Percentiles rank a stretch among this genome's conserved stretches.
These are phyloP conservation scores for Ceratocystis colombiana DNA, from an alignment of 2,329 filamentous ascomycete genomes.

Conservation along the genomic window DNA sequence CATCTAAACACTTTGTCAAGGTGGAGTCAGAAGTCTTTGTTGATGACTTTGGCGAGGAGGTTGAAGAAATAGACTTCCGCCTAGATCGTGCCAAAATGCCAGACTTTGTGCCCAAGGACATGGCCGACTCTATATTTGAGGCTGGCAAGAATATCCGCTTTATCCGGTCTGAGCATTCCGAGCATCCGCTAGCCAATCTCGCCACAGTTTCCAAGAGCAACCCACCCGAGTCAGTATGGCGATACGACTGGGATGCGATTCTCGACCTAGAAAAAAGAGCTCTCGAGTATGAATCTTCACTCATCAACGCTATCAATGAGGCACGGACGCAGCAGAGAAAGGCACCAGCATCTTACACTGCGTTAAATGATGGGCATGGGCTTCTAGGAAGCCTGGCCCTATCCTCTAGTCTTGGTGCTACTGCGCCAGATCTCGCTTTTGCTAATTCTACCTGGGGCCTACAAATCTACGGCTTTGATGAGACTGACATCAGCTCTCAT, in stretches of 20 bases:
- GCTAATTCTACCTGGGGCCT: constrained; percentile 29
- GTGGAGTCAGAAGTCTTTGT: constrained; percentile 45
- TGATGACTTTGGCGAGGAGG: constrained; percentile 50
- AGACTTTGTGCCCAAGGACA: constrained; percentile 58
- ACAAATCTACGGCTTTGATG: constrained; percentile 42
- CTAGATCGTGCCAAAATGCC: constrained; percentile 59
- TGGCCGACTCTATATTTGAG: constrained; percentile 65
- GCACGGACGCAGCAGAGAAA: constrained; percentile 13
- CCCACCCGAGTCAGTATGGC: constrained; percentile 55
- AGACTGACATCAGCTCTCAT: constrained; percentile 39
- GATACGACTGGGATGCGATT: constrained; percentile 62
- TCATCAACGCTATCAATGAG: constrained; percentile 28
- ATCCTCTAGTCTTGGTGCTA: background rate
- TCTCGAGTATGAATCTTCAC: constrained; percentile 31
- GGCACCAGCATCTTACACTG: background rate
- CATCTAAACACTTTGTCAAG: constrained; percentile 50
- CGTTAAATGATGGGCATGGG: background rate
- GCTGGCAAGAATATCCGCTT: constrained; percentile 67
- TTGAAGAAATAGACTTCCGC: constrained; percentile 49
- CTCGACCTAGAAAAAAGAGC: constrained; percentile 53
- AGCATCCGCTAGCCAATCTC: constrained; percentile 55
- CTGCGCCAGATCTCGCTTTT: constrained; percentile 18
- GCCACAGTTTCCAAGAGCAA: constrained; percentile 38
- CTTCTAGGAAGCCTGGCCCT: background rate
- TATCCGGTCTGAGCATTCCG: constrained; percentile 57